Base-by-base conservation (phyloP, 176 grass and related monocot species). In the barley (Hordeum vulgare) region DNA sequence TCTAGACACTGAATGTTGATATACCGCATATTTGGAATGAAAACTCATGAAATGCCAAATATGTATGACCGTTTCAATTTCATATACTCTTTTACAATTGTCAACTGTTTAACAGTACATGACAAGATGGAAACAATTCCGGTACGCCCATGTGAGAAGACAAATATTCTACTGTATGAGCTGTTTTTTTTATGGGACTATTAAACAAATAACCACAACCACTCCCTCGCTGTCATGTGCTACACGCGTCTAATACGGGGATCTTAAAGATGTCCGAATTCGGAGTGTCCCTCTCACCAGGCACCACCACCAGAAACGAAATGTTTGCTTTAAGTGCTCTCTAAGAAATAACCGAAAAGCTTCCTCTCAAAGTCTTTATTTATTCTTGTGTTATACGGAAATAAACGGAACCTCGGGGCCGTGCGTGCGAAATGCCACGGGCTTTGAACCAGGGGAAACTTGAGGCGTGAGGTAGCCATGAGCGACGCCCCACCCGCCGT, bases 271-370 rank as follows among this genome's bases (percentile, higher is more conserved):
- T 56, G 26, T 41, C 75, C 80, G 31, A 63, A 63, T 80, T 69
- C 1, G 24, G 67, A 25, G 80, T 56, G 80, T 87, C 84, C 60
- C 75, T 57, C 51, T 90, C 75, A 10, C 58, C 74, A 7, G 34
- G 57, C 64, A 18, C 47, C 54, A 41, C 61, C 53, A 56, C 8
- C 37, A 8, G 6, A 6, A 54, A 54, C 53, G 53, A 76, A 71
- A 74, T 42, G 14, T 17, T 49, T 80, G 49, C 59, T 87, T 90
- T 70, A 87, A 80, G 89, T 90, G 84, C 75, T 82, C 80, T 61
- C 84, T 76, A 90, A 83, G 89, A 84, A 90, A 87, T 84, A 90
- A 75, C 84, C 61, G 80, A 87, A 87, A 76, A 3, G 49, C 84
- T 83, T 84, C 29, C 40, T n/a, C 18, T 0, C 49, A 44, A 87